Base-by-base conservation (phyloP, 768 basidiomycete species). In the Mycena capillaripes region DNA sequence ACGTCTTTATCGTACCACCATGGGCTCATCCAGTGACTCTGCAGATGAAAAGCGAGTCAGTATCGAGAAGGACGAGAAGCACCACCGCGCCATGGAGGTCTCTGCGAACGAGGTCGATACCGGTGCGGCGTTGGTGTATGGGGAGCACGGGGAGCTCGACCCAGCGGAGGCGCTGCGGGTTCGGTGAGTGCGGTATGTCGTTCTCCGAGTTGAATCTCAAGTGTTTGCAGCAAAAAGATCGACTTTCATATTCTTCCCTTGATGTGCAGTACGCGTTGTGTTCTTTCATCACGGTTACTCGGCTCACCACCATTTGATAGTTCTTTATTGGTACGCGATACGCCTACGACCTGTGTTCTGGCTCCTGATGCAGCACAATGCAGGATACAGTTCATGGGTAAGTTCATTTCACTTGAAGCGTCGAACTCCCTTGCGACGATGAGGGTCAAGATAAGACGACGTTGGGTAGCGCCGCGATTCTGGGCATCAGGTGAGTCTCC, bases 171-270 rank as follows among this genome's bases (percentile, higher is more conserved):
- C 87, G 0, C 56, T 78, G 32, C 83, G 89, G 53, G 81, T 93
- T 65, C 83, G 90, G 90, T 89, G 59, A 34, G 56, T 34, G 32
- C 25, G 25, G 4, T 17, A 4, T 7, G 30, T 53, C 8, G 11
- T 29, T 5, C 14, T 5, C 25, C 1, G 5, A 14, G 42, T 16
- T 6, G 3, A 16, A 11, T 25, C 25, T 23, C 53, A 0, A 12
- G 38, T 19, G 25, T 21, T 23, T 46, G 9, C 76, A 93, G 91
- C 79, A 87, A 87, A 69, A 95, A 93, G 81, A 90, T 95, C 66
- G 93, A 94, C 80, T 83, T 82, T 81, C 90, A 93, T 77, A 83
- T 95, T 58, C 89, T 95, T 88, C 93, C 93, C 46, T 83, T 95
- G 61, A 94, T 95, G 93, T 93, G 92, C 79, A 82, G 93, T 94